Evolutionary conservation across 2,329 filamentous ascomycete genomes (phyloP).

Genomic region (Trichophaea hybrida): DNA sequence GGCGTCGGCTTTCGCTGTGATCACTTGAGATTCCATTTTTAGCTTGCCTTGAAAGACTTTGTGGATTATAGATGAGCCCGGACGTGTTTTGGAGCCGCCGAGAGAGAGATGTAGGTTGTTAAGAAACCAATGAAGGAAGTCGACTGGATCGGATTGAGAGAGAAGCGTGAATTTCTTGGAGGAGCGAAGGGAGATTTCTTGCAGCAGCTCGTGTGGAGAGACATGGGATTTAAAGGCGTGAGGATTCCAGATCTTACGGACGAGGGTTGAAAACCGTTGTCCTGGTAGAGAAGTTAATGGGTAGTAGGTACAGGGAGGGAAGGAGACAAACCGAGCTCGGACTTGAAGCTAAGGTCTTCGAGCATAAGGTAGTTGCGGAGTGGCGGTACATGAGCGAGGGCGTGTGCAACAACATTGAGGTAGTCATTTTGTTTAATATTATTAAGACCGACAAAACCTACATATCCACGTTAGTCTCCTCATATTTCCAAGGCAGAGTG

Average conservation of each 20-base stretch:
- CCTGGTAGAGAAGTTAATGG: not conserved
- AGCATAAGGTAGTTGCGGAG: conserved; percentile 85
- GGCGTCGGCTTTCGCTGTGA: conserved; percentile 78
- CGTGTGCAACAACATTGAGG: conserved; percentile 86
- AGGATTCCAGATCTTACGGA: conserved; percentile 97
- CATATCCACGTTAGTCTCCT: not conserved
- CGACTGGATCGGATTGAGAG: conserved; percentile 82
- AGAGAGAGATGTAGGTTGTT: conserved; percentile 88
- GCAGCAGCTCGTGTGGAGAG: conserved; percentile 88
- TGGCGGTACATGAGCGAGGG: conserved; percentile 75
- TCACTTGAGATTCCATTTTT: conserved; percentile 83
- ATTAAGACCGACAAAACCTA: conserved; percentile 88
- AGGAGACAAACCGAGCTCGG: conserved; percentile 57
- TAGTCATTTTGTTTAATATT: conserved; percentile 99
- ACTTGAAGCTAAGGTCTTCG: conserved; percentile 57
- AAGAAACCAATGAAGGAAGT: conserved; percentile 94
- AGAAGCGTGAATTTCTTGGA: conserved; percentile 88
- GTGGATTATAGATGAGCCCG: conserved; percentile 73
- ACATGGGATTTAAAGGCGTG: conserved; percentile 93
- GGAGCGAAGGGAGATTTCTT: conserved; percentile 80
- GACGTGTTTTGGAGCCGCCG: conserved; percentile 76
- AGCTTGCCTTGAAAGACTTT: conserved; percentile 85
- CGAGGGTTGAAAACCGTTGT: conserved; percentile 68
- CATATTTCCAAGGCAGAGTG: conserved; percentile 24
- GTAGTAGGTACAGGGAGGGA: not conserved